A percentile compares a stretch with the other conserved stretches of the same genome.
These are phyloP conservation scores for Nicotiana benthamiana DNA, from an alignment of 257 asterid species.

Conservation along the genomic window DNA sequence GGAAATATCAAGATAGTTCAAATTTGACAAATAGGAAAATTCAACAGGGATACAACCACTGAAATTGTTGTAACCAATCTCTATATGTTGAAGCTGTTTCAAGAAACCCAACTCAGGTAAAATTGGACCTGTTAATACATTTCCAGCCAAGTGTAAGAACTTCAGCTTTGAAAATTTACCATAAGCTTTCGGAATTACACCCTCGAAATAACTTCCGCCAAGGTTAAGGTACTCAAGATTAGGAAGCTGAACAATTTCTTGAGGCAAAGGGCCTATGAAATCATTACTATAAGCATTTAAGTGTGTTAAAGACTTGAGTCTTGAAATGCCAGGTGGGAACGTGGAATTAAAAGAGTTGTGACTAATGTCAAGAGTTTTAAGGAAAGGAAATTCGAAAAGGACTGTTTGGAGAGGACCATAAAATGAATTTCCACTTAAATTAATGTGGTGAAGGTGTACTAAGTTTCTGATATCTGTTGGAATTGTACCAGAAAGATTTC, in stretches of 20 bases:
- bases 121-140: slow-evolving; percentile 50
- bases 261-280: slow-evolving; percentile 62
- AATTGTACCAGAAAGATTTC: slow-evolving; percentile 65
- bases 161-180: slow-evolving; percentile 40
- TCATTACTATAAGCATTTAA: slow-evolving; percentile 69
- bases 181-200: slow-evolving; percentile 52
- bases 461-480: slow-evolving; percentile 39
- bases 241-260: slow-evolving; percentile 33
- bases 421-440: slow-evolving; percentile 62
- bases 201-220: slow-evolving; percentile 79
- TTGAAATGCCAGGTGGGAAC: slow-evolving; percentile 52
- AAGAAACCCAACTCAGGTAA: slow-evolving; percentile 45
- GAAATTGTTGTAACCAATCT: slow-evolving; percentile 65
- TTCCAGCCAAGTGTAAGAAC: slow-evolving; percentile 56
- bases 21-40: slow-evolving; percentile 31
- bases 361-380: slow-evolving; percentile 53
- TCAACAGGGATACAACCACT: slow-evolving; percentile 40
- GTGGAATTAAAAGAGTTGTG: slow-evolving; percentile 64
- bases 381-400: slow-evolving; percentile 49
- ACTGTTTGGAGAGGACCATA: slow-evolving; percentile 49
- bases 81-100: slow-evolving; percentile 50
- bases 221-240: slow-evolving; percentile 76
- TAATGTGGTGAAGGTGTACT: slow-evolving; percentile 44
- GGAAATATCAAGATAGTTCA: slow-evolving; percentile 63
- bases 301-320: slow-evolving; percentile 38